Percentiles rank a stretch among this genome's conserved stretches.
These are phyloP conservation scores for Prunus mongolica DNA, from an alignment of 306 rosid species.

Conservation along the genomic window DNA sequence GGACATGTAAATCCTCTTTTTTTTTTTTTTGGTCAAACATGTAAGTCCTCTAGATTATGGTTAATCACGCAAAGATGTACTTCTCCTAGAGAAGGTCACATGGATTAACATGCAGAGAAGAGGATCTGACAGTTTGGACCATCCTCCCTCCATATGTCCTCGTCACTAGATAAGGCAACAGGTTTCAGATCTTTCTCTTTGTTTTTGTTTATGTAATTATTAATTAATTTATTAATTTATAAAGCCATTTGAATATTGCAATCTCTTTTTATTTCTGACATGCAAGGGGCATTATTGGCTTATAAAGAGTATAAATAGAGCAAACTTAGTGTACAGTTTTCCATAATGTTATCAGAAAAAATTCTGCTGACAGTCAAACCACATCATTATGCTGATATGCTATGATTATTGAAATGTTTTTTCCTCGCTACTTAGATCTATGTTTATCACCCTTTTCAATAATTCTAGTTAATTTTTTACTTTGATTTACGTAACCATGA, in stretches of 20 bases:
- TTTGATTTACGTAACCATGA: too few relatives aligned
- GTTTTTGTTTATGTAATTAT: too few relatives aligned
- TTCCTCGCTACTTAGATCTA: too few relatives aligned
- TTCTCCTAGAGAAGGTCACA: conserved; percentile 34
- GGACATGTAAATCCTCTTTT: too few relatives aligned
- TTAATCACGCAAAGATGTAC: too few relatives aligned
- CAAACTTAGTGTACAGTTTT: not conserved
- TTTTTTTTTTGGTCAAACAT: too few relatives aligned
- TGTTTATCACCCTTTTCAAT: too few relatives aligned
- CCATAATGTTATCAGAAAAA: not conserved
- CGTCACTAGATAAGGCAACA: conserved; percentile 27
- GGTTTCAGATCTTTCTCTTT: not conserved
- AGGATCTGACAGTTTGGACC: conserved; percentile 44
- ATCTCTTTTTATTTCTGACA: not conserved
- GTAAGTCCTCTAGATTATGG: too few relatives aligned
- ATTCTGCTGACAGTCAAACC: not conserved
- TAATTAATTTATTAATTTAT: too few relatives aligned
- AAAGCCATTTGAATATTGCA: not conserved
- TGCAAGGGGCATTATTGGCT: not conserved
- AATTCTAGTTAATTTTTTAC: too few relatives aligned
- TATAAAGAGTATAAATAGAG: too few relatives aligned
- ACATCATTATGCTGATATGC: not conserved
- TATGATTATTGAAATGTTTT: too few relatives aligned
- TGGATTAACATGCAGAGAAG: conserved; percentile 41
- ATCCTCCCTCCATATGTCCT: conserved; percentile 32